Conservation (phyloP, 1,284 basidiomycete genomes). For the Taiwanofungus camphoratus region DNA sequence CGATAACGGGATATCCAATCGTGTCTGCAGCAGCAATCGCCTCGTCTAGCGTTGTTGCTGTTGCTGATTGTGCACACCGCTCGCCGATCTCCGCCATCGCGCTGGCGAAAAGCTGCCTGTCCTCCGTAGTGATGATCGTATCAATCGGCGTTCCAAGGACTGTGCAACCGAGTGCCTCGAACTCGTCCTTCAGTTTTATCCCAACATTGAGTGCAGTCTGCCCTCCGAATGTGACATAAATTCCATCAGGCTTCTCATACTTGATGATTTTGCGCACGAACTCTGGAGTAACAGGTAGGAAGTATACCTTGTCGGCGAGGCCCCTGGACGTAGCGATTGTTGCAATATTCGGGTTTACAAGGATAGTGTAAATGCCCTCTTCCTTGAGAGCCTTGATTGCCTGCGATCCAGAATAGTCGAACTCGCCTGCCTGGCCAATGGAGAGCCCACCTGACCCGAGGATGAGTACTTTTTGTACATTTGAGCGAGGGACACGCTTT, state of each 20-base stretch:
- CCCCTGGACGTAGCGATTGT: conserved; percentile 98
- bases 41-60: conserved; percentile 83
- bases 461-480: conserved; percentile 91
- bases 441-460: conserved; percentile 97
- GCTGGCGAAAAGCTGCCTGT: conserved; percentile 88
- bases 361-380: conserved; percentile 97
- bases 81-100: conserved; percentile 98
- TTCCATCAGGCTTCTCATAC: conserved; percentile 97
- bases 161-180: conserved; percentile 80
- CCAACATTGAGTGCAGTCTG: conserved; percentile 98
- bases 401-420: conserved; percentile 98
- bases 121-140: conserved; percentile 97
- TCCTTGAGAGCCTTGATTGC: conserved; percentile 99
- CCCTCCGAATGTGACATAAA: conserved; percentile 98
- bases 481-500: conserved; percentile 66
- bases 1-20: conserved; percentile 97
- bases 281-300: conserved; percentile 96
- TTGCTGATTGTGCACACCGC: conserved; percentile 85
- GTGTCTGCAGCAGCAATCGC: conserved; percentile 77
- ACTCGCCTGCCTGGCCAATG: conserved; percentile 98
- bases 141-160: conserved; percentile 97
- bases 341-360: conserved; percentile 99
- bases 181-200: conserved; percentile 96
- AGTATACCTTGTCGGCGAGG: conserved; percentile 98
- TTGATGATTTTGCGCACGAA: conserved; percentile 98